Evolutionary conservation across 2,329 filamentous ascomycete genomes (phyloP), one percentile per base, ranked within the genome.

Genomic region (Phoma sp.): DNA sequence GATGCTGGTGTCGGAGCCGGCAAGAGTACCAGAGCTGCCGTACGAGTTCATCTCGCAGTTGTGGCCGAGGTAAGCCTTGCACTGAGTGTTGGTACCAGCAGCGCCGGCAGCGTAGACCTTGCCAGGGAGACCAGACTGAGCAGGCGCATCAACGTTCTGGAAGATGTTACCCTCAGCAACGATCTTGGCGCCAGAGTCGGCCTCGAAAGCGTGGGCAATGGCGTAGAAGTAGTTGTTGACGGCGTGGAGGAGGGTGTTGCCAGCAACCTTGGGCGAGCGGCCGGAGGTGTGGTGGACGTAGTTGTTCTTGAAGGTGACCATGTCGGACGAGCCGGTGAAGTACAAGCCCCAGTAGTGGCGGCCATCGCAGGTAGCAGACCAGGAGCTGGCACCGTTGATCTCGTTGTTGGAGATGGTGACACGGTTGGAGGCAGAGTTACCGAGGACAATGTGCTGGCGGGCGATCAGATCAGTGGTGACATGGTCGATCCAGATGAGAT

Each of bases 221-320:
- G 80, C 77, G 67, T 83, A 78, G 76, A 78, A 86, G 79, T 83
- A 85, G 78, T 86, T 87, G 81, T 86, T 86, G 68, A 85, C 82
- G 34, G 81, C 82, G 72, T 87, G 84, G 47, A 87, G 74, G 37
- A 85, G 78, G 48, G 84, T 84, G 69, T 82, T 82, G 17, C 77
- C 78, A 49, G 72, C 76, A 18, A 87, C 76, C 76, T 86, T 86
- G 61, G 84, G 84, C 11, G 76, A 75, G 47, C 84, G 83, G 51
- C 84, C 84, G 11, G 78, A 81, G 42, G 80, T 81, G 71, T 84
- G 77, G 78, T 85, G 81, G 66, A 87, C 76, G 75, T 85, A 86
- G 78, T 87, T 87, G 60, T 78, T 77, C 76, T 84, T 83, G 67
- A 87, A 65, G 57, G 84, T 87, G 64, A 86, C 76, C 56, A 81